These are phyloP conservation scores for Climacium dendroides DNA, from an alignment of 225 moss, liverwort and hornwort species.

Conservation along the genomic window DNA sequence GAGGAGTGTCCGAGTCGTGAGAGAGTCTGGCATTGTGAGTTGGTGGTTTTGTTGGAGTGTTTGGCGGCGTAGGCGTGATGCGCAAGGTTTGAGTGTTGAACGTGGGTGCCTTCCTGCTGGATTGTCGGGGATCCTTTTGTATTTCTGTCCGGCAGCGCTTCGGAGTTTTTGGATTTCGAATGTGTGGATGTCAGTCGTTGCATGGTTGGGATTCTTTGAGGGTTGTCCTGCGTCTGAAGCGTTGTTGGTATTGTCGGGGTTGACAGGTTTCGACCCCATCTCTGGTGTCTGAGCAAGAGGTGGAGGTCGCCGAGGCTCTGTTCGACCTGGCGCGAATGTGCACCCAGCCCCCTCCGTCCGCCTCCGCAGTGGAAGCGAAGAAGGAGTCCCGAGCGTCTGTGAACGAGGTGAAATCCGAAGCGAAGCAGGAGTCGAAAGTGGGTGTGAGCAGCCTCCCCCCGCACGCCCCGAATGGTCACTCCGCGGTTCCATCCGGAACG, in stretches of 20 bases:
- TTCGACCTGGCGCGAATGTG: slow-evolving; percentile 70
- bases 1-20: neutral
- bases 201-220: neutral
- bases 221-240: neutral
- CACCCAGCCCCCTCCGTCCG: slow-evolving; percentile 26
- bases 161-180: neutral
- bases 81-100: neutral
- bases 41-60: neutral
- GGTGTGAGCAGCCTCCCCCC: neutral
- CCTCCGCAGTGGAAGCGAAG: neutral
- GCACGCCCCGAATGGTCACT: neutral
- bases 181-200: neutral
- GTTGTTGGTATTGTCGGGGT: neutral
- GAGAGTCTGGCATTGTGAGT: neutral
- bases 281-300: slow-evolving; percentile 68
- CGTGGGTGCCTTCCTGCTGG: neutral
- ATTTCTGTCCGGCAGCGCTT: neutral
- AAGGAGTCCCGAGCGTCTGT: neutral
- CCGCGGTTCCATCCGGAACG: neutral
- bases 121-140: neutral
- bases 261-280: slow-evolving; percentile 32
- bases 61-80: neutral
- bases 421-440: neutral
- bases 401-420: slow-evolving; percentile 25
- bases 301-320: slow-evolving; percentile 77